These are phyloP conservation scores for Torulaspora quercuum DNA, from an alignment of 805 yeast genomes.

Conservation along the genomic window DNA sequence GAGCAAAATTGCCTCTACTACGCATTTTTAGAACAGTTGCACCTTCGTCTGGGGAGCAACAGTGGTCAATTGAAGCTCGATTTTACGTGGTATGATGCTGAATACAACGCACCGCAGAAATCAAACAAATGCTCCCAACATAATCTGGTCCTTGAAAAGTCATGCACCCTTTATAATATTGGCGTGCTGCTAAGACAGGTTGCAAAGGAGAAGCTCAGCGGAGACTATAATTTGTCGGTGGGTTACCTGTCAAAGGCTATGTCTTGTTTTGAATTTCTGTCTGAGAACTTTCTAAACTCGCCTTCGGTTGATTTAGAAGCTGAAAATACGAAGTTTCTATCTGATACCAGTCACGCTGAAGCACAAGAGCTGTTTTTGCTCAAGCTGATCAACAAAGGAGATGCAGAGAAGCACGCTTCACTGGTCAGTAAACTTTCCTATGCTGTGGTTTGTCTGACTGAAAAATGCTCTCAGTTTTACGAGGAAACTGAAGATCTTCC, in stretches of 20 bases:
- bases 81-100: conserved; percentile 83
- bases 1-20: conserved; percentile 57
- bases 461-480: conserved; percentile 47
- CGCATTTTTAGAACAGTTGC: conserved; percentile 76
- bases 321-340: conserved; percentile 61
- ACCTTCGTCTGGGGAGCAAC: conserved; percentile 67
- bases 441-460: conserved; percentile 55
- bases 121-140: conserved; percentile 56
- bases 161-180: conserved; percentile 73
- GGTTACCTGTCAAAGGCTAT: conserved; percentile 69
- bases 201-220: conserved; percentile 40
- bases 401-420: conserved; percentile 53
- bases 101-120: conserved; percentile 37
- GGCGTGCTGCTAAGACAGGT: conserved; percentile 58
- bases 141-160: conserved; percentile 86
- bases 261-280: conserved; percentile 67
- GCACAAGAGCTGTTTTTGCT: conserved; percentile 81
- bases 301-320: conserved; percentile 77
- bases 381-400: conserved; percentile 47
- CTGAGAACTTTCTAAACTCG: conserved; percentile 82
- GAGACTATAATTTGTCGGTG: conserved; percentile 55
- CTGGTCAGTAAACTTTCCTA: conserved; percentile 73
- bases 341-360: conserved; percentile 72
- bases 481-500: conserved; percentile 37
- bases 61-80: conserved; percentile 52